These are phyloP conservation scores for Podaxis sp. DNA, from an alignment of 768 basidiomycete species.

Conservation along the genomic window DNA sequence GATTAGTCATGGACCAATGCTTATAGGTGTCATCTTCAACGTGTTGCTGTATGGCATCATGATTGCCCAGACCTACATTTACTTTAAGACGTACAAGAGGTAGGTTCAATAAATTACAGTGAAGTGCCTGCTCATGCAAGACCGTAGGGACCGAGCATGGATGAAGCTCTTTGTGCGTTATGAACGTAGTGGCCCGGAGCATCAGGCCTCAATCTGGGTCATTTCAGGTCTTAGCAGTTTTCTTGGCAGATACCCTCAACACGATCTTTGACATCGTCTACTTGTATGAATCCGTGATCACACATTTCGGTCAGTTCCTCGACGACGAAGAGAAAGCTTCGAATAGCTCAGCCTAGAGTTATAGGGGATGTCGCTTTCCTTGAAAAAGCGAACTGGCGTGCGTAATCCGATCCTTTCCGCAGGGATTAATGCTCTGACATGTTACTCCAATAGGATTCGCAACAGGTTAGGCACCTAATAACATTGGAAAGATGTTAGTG, in stretches of 20 bases:
- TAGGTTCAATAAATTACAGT: background rate
- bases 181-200: background rate
- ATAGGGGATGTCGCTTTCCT: conserved; percentile 20
- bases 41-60: conserved; percentile 20
- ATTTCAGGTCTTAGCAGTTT: conserved; percentile 27
- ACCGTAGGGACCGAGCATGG: conserved; percentile 41
- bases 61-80: conserved; percentile 18
- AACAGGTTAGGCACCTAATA: conserved; percentile 11
- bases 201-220: conserved; percentile 29
- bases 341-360: background rate
- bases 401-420: background rate
- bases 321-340: too few relatives aligned
- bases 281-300: conserved; percentile 46
- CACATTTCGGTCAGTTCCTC: conserved; percentile 39
- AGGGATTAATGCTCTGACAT: background rate
- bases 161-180: conserved; percentile 44
- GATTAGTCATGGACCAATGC: conserved; percentile 19
- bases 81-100: conserved; percentile 20
- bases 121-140: background rate
- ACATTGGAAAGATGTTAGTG: background rate
- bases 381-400: conserved; percentile 15
- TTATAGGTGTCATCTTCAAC: conserved; percentile 20
- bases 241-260: conserved; percentile 50
- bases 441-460: conserved; percentile 12
- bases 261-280: conserved; percentile 43